Evolutionary conservation across 2,329 filamentous ascomycete species (phyloP), one percentile per base, ranked within the genome.

Genomic region (Hypoxylon sp.): DNA sequence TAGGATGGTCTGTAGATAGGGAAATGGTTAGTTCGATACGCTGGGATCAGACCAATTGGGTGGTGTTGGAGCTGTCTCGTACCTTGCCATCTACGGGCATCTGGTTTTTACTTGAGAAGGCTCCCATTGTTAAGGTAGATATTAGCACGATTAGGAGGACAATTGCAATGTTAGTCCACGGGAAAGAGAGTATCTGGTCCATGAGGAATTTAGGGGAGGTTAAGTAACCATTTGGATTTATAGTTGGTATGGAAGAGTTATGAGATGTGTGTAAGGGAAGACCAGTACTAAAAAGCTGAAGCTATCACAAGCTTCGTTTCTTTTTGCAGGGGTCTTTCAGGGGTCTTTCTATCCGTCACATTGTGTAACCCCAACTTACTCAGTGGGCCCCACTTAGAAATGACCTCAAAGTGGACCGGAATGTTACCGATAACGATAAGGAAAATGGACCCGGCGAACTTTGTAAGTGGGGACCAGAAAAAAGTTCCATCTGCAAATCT

Each of bases 1-100:
- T 46, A 97, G 78, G 42, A 95, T 80, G 2, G 92, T 96, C 91
- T 96, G 62, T 7, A 48, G 26, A 12, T 12, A 31, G n/a, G 2
- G n/a, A 12, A 21, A 9, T 11, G 20, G 7, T 23, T 7, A 19
- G 9, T 41, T 8, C 21, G 47, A 52, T 15, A 41, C 26, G 27
- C 56, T 44, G 54, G 52, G 47, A 7, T 46, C 43, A 8, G 21
- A 5, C 37, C 43, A 66, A 11, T 25, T 31, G 40, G 21, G 4
- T 8, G 17, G 21, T 11, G 11, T 8, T 19, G 7, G 12, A 34
- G n/a, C n/a, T n/a, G 15, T 34, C 2, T 66, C 76, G 40, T 70
- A 94, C 92, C 78, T 88, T 89, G 70, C 91, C 91, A 63, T 91
- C 85, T 7, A 97, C 89, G 40, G 86, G 83, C 76, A 97, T 91